These are phyloP conservation scores for Aspergillus diversus DNA, from an alignment of 495 filamentous ascomycete genomes.

Conservation along the genomic window DNA sequence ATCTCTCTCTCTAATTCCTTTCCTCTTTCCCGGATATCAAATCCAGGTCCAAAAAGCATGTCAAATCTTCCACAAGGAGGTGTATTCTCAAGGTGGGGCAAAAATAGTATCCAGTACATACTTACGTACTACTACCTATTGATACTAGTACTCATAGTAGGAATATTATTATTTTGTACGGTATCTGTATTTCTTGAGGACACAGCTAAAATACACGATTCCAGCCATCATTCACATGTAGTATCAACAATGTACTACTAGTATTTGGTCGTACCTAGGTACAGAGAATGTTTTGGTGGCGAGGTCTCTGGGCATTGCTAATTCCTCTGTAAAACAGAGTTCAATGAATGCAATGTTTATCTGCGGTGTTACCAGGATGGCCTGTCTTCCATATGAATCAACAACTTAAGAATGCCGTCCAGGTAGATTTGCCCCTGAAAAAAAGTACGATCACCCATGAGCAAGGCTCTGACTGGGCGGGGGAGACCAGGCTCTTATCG, in stretches of 20 bases:
- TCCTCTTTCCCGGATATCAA: background rate
- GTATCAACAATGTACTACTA: background rate
- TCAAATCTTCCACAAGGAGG: background rate
- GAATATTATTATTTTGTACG: background rate
- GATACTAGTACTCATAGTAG: background rate
- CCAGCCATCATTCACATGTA: constrained; percentile 9
- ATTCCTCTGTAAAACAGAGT: constrained; percentile 5
- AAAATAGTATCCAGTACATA: background rate
- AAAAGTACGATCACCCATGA: constrained; percentile 5
- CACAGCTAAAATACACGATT: constrained; percentile 6
- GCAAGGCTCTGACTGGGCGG: constrained; percentile 8
- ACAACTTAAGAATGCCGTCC: constrained; percentile 1
- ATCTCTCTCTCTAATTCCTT: background rate
- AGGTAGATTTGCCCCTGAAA: constrained; percentile 7
- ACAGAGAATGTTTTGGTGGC: constrained; percentile 8
- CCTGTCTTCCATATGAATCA: constrained; percentile 3
- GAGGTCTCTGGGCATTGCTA: background rate
- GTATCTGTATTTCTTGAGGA: constrained; percentile 4
- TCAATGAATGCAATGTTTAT: constrained; percentile 14
- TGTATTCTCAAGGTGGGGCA: background rate
- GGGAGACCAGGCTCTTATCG: constrained; percentile 3
- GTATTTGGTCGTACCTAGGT: constrained; percentile 13
- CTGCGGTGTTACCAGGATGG: constrained; percentile 11
- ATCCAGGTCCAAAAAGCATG: background rate
- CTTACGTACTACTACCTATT: no score